Percentiles rank a stretch among this genome's conserved stretches.
phyloP scores from a whole-genome alignment of 805 yeast genomes.

The Ogataea methylovora region DNA sequence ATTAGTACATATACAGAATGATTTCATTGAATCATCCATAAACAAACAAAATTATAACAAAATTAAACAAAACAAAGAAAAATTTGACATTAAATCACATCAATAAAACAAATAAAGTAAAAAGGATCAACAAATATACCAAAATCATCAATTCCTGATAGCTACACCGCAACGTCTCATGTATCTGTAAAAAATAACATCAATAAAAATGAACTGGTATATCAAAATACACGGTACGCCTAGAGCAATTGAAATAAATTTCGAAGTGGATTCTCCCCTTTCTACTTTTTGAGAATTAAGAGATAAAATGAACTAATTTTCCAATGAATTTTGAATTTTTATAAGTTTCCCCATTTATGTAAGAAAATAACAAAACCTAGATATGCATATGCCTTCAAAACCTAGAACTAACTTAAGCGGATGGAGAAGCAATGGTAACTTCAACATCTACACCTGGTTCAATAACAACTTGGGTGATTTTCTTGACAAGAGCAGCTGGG shows the following conservation, averaged over 20 bases:
- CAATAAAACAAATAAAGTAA: slow-evolving; percentile 24
- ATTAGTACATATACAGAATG: no score
- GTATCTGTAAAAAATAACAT: slow-evolving; percentile 16
- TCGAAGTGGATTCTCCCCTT: not conserved
- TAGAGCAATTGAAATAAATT: slow-evolving; percentile 41
- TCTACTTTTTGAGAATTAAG: not conserved
- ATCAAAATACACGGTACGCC: slow-evolving; percentile 49
- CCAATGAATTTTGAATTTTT: no score
- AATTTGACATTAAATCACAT: no score
- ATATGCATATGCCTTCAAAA: no score
- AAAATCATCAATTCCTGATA: slow-evolving; percentile 43
- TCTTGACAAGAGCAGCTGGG: slow-evolving; percentile 88
- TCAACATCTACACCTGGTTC: slow-evolving; percentile 99
- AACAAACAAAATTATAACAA: no score
- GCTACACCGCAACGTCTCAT: slow-evolving; percentile 54
- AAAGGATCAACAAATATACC: no score
- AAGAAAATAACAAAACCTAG: not conserved
- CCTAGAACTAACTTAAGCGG: not conserved
- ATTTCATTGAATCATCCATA: no score
- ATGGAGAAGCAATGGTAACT: slow-evolving; percentile 81
- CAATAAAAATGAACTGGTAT: slow-evolving; percentile 18
- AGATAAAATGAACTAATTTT: not conserved
- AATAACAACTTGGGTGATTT: slow-evolving; percentile 94
- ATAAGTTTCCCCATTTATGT: not conserved
- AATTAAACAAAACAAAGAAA: no score